phyloP scores from a whole-genome alignment of 495 filamentous ascomycete genomes.

The Neurospora intermedia region DNA sequence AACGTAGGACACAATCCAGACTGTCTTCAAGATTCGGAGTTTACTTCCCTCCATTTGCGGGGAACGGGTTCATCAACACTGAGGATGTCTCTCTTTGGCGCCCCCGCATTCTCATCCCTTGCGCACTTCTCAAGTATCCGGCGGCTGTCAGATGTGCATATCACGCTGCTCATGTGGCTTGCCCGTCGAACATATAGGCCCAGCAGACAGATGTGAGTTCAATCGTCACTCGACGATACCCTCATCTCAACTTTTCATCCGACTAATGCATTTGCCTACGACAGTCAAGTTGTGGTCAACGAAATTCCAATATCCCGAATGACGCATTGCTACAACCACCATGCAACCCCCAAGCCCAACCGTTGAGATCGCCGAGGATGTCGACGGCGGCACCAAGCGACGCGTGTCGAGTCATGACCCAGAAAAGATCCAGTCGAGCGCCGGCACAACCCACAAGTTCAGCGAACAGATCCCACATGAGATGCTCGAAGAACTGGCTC shows the following conservation, averaged over 20 bases:
- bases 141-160: background rate
- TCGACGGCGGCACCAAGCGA: slow-evolving; percentile 4
- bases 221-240: background rate
- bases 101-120: background rate
- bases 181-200: background rate
- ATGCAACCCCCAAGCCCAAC: background rate
- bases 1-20: background rate
- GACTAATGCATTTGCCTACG: background rate
- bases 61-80: background rate
- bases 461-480: slow-evolving; percentile 25
- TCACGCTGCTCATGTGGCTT: background rate
- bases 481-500: slow-evolving; percentile 26
- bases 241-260: background rate
- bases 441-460: slow-evolving; percentile 4
- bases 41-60: background rate
- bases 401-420: slow-evolving; percentile 12
- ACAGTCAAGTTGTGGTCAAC: background rate
- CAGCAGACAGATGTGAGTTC: background rate
- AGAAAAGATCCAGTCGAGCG: slow-evolving; percentile 17
- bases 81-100: background rate
- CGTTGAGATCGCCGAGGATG: slow-evolving; percentile 5
- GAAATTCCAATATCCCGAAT: too few species aligned
- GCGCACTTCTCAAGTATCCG: background rate
- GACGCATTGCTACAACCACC: background rate
- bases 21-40: background rate